Conservation (phyloP, 306 rosid genomes). For the Abrus precatorius region DNA sequence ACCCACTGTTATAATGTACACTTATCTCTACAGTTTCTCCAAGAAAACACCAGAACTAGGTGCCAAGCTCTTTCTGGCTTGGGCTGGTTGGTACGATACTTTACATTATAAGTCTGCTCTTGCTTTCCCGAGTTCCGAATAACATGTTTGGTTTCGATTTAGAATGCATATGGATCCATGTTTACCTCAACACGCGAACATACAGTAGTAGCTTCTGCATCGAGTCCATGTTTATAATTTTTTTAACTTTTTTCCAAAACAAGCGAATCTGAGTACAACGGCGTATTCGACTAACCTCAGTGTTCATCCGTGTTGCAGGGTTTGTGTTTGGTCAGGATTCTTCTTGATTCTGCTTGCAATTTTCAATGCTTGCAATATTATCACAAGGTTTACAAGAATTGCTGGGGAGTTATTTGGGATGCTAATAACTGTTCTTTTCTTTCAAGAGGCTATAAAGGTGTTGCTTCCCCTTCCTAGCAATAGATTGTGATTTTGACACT, state of each 20-base stretch:
- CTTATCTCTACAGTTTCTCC: slow-evolving; percentile 71
- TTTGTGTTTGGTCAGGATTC: slow-evolving; percentile 86
- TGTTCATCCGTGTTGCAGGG: slow-evolving; percentile 67
- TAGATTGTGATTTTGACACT: slow-evolving; percentile 20
- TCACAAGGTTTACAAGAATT: slow-evolving; percentile 84
- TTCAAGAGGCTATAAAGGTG: slow-evolving; percentile 93
- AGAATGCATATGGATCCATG: too few species aligned
- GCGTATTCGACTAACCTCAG: background rate
- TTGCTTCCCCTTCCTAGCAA: slow-evolving; percentile 33
- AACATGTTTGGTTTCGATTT: too few species aligned
- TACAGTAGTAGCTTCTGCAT: too few species aligned
- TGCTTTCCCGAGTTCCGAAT: background rate
- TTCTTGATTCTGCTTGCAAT: slow-evolving; percentile 76
- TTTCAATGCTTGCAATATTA: slow-evolving; percentile 76
- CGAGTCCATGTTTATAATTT: too few species aligned
- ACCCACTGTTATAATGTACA: slow-evolving; percentile 95
- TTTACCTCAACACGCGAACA: too few species aligned
- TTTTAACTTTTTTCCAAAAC: too few species aligned
- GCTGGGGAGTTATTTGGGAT: slow-evolving; percentile 91
- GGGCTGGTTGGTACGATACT: slow-evolving; percentile 77
- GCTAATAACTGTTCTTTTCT: slow-evolving; percentile 85
- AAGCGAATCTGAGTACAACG: background rate
- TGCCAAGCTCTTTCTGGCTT: slow-evolving; percentile 67
- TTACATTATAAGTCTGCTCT: slow-evolving; percentile 7
- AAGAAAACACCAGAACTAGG: slow-evolving; percentile 69